phyloP scores from a whole-genome alignment of 1,284 basidiomycete genomes.

The Leccinum solheimii region DNA sequence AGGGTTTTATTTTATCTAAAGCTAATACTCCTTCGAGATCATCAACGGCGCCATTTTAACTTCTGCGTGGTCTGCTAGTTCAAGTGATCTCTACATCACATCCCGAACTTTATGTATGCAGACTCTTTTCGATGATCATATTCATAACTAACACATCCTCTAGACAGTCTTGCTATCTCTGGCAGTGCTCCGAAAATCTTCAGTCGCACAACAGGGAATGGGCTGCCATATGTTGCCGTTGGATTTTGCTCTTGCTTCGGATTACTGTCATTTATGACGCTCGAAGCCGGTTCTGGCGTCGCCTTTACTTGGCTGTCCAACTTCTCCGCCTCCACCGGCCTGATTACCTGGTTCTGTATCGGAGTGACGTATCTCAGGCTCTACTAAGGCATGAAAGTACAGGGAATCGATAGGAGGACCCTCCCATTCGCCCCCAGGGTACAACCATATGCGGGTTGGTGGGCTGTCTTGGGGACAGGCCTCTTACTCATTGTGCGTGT shows the following conservation, averaged over 20 bases:
- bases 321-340: constrained; percentile 43
- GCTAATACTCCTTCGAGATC: constrained; percentile 53
- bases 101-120: background rate
- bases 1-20: background rate
- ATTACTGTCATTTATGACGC: constrained; percentile 51
- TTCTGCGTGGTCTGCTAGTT: constrained; percentile 54
- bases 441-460: constrained; percentile 51
- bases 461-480: constrained; percentile 36
- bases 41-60: constrained; percentile 47
- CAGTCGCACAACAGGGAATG: constrained; percentile 48
- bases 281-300: constrained; percentile 47
- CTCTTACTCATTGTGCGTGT: constrained; percentile 41
- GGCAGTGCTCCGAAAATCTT: constrained; percentile 63
- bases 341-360: constrained; percentile 66
- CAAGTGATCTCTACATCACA: constrained; percentile 17
- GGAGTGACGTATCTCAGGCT: constrained; percentile 62
- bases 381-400: constrained; percentile 53
- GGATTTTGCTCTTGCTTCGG: constrained; percentile 50
- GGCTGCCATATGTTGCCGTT: constrained; percentile 60
- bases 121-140: too few relatives aligned
- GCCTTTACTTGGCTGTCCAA: constrained; percentile 60
- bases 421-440: constrained; percentile 48
- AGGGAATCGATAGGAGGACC: constrained; percentile 49
- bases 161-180: constrained; percentile 56
- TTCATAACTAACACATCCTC: background rate